Percentiles rank a stretch among this genome's conserved stretches.
These are phyloP conservation scores for Lachnellula occidentalis DNA, from an alignment of 2,329 filamentous ascomycete genomes.

Conservation along the genomic window DNA sequence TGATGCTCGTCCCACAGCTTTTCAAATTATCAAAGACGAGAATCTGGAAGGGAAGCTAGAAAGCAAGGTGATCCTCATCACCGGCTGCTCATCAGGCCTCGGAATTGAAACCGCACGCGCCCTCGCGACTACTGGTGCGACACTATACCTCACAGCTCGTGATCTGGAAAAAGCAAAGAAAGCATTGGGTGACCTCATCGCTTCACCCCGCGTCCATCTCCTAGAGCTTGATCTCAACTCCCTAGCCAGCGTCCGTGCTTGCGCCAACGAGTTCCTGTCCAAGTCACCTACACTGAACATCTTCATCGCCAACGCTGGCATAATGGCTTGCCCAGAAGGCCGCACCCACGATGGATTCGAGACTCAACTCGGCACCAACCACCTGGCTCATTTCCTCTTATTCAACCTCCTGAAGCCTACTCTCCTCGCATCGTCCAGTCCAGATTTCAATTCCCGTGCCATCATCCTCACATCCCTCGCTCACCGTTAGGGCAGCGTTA, in stretches of 20 bases:
- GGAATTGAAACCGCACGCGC: conserved; percentile 35
- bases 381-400: conserved; percentile 49
- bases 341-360: conserved; percentile 43
- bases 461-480: conserved; percentile 40
- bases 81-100: conserved; percentile 33
- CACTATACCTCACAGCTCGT: conserved; percentile 32
- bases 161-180: conserved; percentile 29
- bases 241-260: conserved; percentile 29
- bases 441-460: conserved; percentile 40
- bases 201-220: conserved; percentile 24
- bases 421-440: conserved; percentile 36
- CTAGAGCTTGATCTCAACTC: conserved; percentile 31
- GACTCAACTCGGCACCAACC: conserved; percentile 47
- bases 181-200: conserved; percentile 37
- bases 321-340: conserved; percentile 22
- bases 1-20: conserved; percentile 16
- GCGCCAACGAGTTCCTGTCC: conserved; percentile 25
- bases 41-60: conserved; percentile 29
- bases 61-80: conserved; percentile 35
- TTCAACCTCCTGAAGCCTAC: conserved; percentile 43
- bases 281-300: conserved; percentile 31
- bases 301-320: conserved; percentile 24
- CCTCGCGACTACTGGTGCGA: conserved; percentile 32
- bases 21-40: conserved; percentile 32
- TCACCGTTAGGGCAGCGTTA: conserved; percentile 36